Evolutionary conservation across 2,329 filamentous ascomycete genomes (phyloP).

Genomic region (Botrytis byssoidea): DNA sequence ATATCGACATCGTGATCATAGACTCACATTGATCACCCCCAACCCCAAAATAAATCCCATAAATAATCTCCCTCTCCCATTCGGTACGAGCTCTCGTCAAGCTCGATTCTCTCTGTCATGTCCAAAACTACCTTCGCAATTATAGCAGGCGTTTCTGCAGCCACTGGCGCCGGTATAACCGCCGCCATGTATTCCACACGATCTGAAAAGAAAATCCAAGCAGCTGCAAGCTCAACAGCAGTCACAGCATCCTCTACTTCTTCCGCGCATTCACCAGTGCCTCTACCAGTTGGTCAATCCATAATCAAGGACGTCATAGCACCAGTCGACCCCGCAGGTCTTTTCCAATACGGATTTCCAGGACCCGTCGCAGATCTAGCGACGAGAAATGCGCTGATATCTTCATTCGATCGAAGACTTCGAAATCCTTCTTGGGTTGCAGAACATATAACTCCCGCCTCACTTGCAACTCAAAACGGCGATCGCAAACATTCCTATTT

Average conservation of each 20-base stretch:
- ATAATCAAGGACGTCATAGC: conserved; percentile 38
- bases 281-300: conserved; percentile 36
- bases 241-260: conserved; percentile 30
- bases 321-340: conserved; percentile 70
- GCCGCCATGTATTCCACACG: conserved; percentile 63
- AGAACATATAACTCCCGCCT: conserved; percentile 92
- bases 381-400: conserved; percentile 72
- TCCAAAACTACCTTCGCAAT: conserved; percentile 75
- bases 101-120: conserved; percentile 48
- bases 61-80: conserved; percentile 7
- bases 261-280: conserved; percentile 32
- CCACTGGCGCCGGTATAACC: conserved; percentile 72
- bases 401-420: conserved; percentile 83
- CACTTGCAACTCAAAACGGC: conserved; percentile 69
- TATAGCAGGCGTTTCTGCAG: conserved; percentile 73
- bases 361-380: conserved; percentile 85
- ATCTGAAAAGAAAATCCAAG: conserved; percentile 46
- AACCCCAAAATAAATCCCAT: conserved; percentile 9
- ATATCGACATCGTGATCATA: conserved; percentile 19
- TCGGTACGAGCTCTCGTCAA: conserved; percentile 19
- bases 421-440: conserved; percentile 93
- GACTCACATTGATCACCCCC: conserved; percentile 1
- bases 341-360: conserved; percentile 88
- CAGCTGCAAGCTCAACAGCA: conserved; percentile 34
- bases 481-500: conserved; percentile 85